These are phyloP conservation scores for Hypoxylon sp. DNA, from an alignment of 2,329 filamentous ascomycete species.

Conservation along the genomic window DNA sequence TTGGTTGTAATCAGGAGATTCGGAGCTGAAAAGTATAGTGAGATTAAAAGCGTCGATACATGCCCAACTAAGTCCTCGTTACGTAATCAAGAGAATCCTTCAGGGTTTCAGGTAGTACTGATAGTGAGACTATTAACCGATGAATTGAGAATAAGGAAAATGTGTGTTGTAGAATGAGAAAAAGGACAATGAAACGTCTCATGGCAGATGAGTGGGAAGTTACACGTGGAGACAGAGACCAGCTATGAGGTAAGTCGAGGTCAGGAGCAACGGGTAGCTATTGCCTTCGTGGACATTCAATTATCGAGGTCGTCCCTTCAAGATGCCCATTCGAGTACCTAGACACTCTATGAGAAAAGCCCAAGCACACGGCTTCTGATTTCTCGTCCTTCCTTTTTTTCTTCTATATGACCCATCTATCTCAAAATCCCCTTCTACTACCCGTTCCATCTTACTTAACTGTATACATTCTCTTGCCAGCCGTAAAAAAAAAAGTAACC, in stretches of 20 bases:
- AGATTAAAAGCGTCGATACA: not conserved
- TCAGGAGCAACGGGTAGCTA: not conserved
- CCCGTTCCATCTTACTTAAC: constrained; percentile 20
- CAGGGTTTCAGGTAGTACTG: not conserved
- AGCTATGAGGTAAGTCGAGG: not conserved
- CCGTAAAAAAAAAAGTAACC: constrained; percentile 1
- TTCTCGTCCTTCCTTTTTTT: not conserved
- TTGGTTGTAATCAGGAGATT: not conserved
- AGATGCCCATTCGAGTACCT: not conserved
- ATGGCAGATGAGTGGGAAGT: not conserved
- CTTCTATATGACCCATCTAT: constrained; percentile 13
- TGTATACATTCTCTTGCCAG: constrained; percentile 33
- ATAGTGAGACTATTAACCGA: not conserved
- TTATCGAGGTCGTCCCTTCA: not conserved
- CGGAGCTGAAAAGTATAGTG: not conserved
- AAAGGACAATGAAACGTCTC: not conserved
- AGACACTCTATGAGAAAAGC: not conserved
- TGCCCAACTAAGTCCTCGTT: not conserved
- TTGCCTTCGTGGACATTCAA: not conserved
- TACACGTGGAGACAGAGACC: not conserved
- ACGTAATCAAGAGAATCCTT: not conserved
- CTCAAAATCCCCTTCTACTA: constrained; percentile 6
- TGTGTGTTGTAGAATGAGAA: not conserved
- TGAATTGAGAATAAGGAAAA: not conserved
- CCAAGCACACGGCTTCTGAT: not conserved